Conservation (phyloP, 805 yeast genomes). For the Isabelozyma rhagii region DNA sequence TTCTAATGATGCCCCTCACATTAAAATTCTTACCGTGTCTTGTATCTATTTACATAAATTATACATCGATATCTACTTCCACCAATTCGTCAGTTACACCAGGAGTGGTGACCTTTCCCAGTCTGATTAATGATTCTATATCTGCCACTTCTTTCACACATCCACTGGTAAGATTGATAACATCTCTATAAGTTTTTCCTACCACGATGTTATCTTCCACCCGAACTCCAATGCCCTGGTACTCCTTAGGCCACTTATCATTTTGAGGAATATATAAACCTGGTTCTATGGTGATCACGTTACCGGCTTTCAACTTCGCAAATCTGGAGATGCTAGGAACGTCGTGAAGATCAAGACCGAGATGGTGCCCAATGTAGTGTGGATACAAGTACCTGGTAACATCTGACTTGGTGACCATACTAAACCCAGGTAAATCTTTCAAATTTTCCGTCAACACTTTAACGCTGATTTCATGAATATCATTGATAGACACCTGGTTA, state of each 20-base stretch:
- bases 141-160: slow-evolving; percentile 86
- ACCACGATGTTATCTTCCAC: slow-evolving; percentile 92
- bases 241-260: slow-evolving; percentile 72
- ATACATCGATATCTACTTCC: slow-evolving; percentile 23
- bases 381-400: slow-evolving; percentile 65
- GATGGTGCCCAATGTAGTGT: slow-evolving; percentile 92
- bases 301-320: slow-evolving; percentile 56
- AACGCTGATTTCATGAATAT: slow-evolving; percentile 72
- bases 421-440: slow-evolving; percentile 65
- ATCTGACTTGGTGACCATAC: slow-evolving; percentile 48
- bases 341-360: slow-evolving; percentile 91
- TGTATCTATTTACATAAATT: neutral
- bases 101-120: slow-evolving; percentile 55
- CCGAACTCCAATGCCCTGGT: slow-evolving; percentile 87
- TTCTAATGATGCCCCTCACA: too few species aligned
- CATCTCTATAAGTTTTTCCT: slow-evolving; percentile 54
- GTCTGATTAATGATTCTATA: slow-evolving; percentile 63
- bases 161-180: slow-evolving; percentile 62
- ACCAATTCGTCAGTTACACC: slow-evolving; percentile 33
- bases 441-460: slow-evolving; percentile 58
- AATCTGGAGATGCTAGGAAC: slow-evolving; percentile 61
- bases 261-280: slow-evolving; percentile 85
- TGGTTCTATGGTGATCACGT: slow-evolving; percentile 93
- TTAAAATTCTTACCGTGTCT: neutral
- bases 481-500: slow-evolving; percentile 57